These are phyloP conservation scores for Aspergillus niger DNA, from an alignment of 2,329 filamentous ascomycete species.

Conservation along the genomic window DNA sequence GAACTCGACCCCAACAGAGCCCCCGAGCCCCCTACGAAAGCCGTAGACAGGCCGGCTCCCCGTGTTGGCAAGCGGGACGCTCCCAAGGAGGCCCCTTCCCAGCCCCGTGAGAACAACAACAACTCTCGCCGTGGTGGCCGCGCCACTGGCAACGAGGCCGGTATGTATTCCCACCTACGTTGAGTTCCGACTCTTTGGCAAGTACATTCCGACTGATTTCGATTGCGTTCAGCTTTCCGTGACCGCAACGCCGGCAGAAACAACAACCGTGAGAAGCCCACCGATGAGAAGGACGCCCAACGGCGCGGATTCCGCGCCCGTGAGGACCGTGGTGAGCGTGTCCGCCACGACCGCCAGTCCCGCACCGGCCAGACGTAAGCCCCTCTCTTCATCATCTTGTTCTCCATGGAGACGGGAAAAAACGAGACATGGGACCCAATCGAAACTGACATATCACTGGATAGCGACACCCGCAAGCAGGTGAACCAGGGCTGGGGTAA, in stretches of 20 bases:
- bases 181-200: not conserved
- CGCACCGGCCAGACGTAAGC: conserved; percentile 62
- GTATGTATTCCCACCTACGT: conserved; percentile 58
- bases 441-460: not conserved
- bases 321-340: conserved; percentile 57
- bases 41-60: conserved; percentile 78
- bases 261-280: conserved; percentile 79
- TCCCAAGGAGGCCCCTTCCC: conserved; percentile 67
- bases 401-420: not conserved
- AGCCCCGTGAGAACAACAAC: conserved; percentile 38
- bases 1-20: conserved; percentile 73
- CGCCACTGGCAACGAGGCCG: conserved; percentile 78
- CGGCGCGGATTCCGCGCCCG: conserved; percentile 48
- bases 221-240: conserved; percentile 69
- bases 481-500: conserved; percentile 85
- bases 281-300: conserved; percentile 57
- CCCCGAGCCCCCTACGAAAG: conserved; percentile 78
- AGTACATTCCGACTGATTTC: conserved; percentile 18
- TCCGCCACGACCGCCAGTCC: conserved; percentile 64
- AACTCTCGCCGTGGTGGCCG: conserved; percentile 52
- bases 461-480: conserved; percentile 49
- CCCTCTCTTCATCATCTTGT: not conserved
- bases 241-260: conserved; percentile 79
- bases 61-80: conserved; percentile 86
- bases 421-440: no score